phyloP scores from a whole-genome alignment of 2,329 filamentous ascomycete species.

The Neoarthrinium moseri region DNA sequence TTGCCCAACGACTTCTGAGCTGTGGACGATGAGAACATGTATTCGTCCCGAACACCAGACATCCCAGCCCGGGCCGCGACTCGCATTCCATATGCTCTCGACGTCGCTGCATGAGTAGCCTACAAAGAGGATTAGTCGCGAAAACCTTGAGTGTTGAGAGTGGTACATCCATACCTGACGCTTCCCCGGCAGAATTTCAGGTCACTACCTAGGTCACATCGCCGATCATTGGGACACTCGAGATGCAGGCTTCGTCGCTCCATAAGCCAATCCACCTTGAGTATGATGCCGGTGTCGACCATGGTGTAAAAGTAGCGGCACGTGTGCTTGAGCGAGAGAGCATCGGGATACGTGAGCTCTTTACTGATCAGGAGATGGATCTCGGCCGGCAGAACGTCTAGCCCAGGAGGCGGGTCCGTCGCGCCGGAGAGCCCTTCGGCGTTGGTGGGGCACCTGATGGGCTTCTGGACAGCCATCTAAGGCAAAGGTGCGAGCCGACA shows the following conservation, averaged over 20 bases:
- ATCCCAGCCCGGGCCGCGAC: constrained; percentile 53
- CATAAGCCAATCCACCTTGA: constrained; percentile 70
- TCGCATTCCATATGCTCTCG: constrained; percentile 63
- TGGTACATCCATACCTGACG: constrained; percentile 45
- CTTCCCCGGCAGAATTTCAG: constrained; percentile 59
- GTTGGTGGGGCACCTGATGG: background rate
- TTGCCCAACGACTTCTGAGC: constrained; percentile 43
- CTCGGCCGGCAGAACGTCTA: constrained; percentile 61
- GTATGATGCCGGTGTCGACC: constrained; percentile 62
- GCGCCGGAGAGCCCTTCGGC: too few species aligned
- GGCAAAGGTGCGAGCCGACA: background rate
- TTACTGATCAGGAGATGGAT: constrained; percentile 63
- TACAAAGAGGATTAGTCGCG: constrained; percentile 20
- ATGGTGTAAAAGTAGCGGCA: constrained; percentile 61
- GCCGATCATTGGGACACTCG: constrained; percentile 60
- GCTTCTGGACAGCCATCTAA: background rate
- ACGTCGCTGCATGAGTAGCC: constrained; percentile 57
- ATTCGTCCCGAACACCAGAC: constrained; percentile 50
- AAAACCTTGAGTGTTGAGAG: background rate
- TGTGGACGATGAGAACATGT: constrained; percentile 44
- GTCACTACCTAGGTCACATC: constrained; percentile 60
- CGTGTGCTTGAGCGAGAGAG: constrained; percentile 67
- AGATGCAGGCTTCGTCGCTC: constrained; percentile 62
- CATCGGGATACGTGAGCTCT: constrained; percentile 67
- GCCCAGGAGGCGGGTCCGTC: constrained; percentile 11